Evolutionary conservation across 352 stramenopile species (phyloP), one percentile per base, ranked within the genome.

Genomic region (Globisporangium nodosum): DNA sequence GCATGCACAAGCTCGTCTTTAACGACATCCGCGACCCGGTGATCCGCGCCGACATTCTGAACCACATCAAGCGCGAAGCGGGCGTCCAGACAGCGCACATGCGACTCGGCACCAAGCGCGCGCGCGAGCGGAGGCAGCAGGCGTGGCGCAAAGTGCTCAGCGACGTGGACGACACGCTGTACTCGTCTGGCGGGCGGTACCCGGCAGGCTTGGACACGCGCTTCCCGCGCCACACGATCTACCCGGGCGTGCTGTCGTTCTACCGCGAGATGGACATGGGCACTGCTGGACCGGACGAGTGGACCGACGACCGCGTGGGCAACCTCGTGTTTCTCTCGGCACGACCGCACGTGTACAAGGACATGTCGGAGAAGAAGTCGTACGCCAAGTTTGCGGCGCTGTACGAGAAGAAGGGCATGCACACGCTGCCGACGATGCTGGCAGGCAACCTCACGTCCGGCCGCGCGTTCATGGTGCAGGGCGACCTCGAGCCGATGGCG

Each of bases 241-340:
- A 99, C 73, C 97, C 97, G 8, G 96, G 97, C 9, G 96, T 99
- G 12, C 75, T 99, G n/a, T 80, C 90, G 20, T 98, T 99, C 56
- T 99, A 99, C 72, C 82, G 97, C 58, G 96, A 99, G 61, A 63
- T 99, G 3, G 96, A 99, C 71, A 88, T 99, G 60, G 96, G 96
- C 15, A 96, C 78, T 2, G 72, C 82, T 33, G 92, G 92, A 1
- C 81, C 88, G 3, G 91, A 97, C 37, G 81, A 97, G 54, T 97
- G 90, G 78, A 91, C 80, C 15, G 74, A 86, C 56, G 87, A 79
- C 67, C 88, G 84, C 33, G 76, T 98, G 0, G 97, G 97, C 31
- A 99, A 99, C 68, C 77, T 99, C 18, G 96, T 98, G 5, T 99
- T 99, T 68, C 73, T 99, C 6, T 98, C 92, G 1, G 97, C 97